Evolutionary conservation across 164 flowering plant genomes (phyloP), one percentile per base, ranked within the genome.

Genomic region (Kingdonia uniflora): DNA sequence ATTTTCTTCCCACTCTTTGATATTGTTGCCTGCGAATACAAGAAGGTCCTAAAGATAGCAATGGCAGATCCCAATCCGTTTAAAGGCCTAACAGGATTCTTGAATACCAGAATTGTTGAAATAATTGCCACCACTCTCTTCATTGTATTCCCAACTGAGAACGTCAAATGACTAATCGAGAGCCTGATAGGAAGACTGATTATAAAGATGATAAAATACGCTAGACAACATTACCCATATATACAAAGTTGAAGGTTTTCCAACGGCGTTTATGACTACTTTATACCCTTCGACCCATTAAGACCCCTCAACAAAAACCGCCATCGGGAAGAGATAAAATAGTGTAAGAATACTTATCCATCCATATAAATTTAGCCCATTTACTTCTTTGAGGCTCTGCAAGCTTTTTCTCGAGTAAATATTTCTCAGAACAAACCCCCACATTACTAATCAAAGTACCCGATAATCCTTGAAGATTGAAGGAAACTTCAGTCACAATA

Each of bases 151-250:
- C n/a, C n/a, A n/a, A n/a, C n/a, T n/a, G n/a, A n/a, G n/a, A n/a
- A 89, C 2, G 92, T 84, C 43, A 89, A 63, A 1, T 95, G 97
- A 59, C 94, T 86, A 51, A 64, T 90, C 95, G 16, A 90, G 78
- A 0, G 97, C 94, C 64, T 84, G 85, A 52, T 86, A 90, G 0
- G 97, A 90, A n/a, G n/a, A n/a, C n/a, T n/a, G n/a, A n/a, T n/a
- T n/a, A n/a, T n/a, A n/a, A n/a, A n/a, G n/a, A n/a, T n/a, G n/a
- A n/a, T n/a, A n/a, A n/a, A n/a, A n/a, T n/a, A n/a, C n/a, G n/a
- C n/a, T n/a, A n/a, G n/a, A 84, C 3, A 82, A 6, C 51, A 82
- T 16, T 57, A 89, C 88, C 95, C 95, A 84, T 0, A 79, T 14
- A 20, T 82, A 89, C n/a, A 89, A 79, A 17, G 80, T 77, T 11